phyloP scores from a whole-genome alignment of 352 stramenopile species.

The Phytophthora lateralis region DNA sequence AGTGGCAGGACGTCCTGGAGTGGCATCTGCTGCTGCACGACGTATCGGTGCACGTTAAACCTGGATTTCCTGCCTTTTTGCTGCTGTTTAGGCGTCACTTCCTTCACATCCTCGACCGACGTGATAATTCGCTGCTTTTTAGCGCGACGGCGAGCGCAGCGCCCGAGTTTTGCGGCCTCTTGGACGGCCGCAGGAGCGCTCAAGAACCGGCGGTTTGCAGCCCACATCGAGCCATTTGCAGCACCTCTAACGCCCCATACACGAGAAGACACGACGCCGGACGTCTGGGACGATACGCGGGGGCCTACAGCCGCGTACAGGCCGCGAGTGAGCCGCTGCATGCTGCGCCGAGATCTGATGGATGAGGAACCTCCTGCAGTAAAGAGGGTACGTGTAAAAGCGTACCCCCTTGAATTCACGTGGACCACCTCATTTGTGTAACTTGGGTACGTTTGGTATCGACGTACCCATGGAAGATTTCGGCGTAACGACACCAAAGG shows the following conservation, averaged over 20 bases:
- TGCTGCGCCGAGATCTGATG: not conserved
- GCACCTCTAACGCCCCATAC: not conserved
- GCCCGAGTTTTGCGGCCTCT: conserved; percentile 18
- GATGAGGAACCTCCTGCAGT: not conserved
- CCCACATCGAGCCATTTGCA: not conserved
- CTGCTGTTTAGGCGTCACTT: not conserved
- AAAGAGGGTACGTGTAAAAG: not conserved
- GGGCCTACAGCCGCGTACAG: conserved; percentile 7
- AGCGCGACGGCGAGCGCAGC: conserved; percentile 12
- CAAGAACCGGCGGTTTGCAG: conserved; percentile 13
- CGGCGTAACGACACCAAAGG: conserved; percentile 11
- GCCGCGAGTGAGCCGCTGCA: conserved; percentile 26
- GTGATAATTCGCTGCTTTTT: conserved; percentile 13
- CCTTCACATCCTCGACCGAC: not conserved
- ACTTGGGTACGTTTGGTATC: conserved; percentile 1
- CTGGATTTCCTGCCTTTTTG: conserved; percentile 1
- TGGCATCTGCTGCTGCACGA: conserved; percentile 53
- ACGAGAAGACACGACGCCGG: not conserved
- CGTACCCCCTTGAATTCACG: not conserved
- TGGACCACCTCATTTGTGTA: not conserved
- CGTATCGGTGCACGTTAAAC: conserved; percentile 56
- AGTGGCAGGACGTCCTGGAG: conserved; percentile 57
- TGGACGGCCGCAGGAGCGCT: not conserved
- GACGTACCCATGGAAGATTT: conserved; percentile 13
- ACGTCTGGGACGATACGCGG: not conserved